Evolutionary conservation across 345 rosid species (phyloP), one percentile per base, ranked within the genome.

Genomic region (Ceriops tagal): DNA sequence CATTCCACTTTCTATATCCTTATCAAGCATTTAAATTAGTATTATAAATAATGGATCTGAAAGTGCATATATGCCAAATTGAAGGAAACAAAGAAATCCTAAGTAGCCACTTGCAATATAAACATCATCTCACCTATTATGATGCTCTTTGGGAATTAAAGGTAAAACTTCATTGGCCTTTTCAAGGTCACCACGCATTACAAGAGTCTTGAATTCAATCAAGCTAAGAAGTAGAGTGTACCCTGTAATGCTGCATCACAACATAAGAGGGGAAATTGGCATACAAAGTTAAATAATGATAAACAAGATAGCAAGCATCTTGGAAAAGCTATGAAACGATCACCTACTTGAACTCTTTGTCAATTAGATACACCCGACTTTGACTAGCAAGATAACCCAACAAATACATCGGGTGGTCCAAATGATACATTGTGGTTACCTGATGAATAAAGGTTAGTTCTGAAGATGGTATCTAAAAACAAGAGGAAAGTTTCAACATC

Each of bases 341-440:
- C 21, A 79, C 97, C 75, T 85, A 96, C 99, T 89, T 96, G 77
- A 96, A 92, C 80, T 96, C 99, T 79, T 96, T 96, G 86, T 96
- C 99, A 30, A 96, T 92, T 63, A 96, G 83, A 80, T 89, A 96
- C 61, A 96, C 99, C 65, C 98, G 90, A 78, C 98, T 96, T 83
- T 96, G 99, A 82, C 71, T 87, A 6, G 98, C 97, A 77, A 96
- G 95, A 80, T 96, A 96, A 16, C 98, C 98, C 85, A 96, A 79
- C 83, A 96, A 81, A 83, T 96, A 96, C 98, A 92, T 96, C 31
- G 99, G 99, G 51, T 97, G 97, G 75, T 96, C 99, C 91, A 96
- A 83, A 83, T 96, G 99, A 78, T 77, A 92, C 99, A 96, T 96
- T 16, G 99, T 96, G 28, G 98, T 92, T 30, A 96, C 97, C 99